A percentile compares a stretch with the other conserved stretches of the same genome.
Evolutionary conservation across 495 filamentous ascomycete species (phyloP).

Genomic region (Penicillium samsonianum): DNA sequence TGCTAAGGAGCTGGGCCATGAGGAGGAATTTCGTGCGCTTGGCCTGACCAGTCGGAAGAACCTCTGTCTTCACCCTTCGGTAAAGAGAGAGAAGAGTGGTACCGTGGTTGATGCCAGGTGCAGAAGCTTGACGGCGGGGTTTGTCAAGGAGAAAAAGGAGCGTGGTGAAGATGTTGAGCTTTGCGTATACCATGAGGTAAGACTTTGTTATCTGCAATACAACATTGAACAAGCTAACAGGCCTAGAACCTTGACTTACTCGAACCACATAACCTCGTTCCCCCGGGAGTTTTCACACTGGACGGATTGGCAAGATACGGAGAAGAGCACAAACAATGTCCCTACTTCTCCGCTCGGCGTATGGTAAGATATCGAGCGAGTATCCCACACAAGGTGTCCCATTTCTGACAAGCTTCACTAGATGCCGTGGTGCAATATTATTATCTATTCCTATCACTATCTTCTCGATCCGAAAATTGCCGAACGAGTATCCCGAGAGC

Average conservation of each 20-base stretch:
- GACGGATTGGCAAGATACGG: conserved; percentile 85
- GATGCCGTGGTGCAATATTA: conserved; percentile 99
- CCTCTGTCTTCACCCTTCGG: conserved; percentile 90
- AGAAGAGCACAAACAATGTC: conserved; percentile 94
- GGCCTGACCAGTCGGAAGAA: conserved; percentile 97
- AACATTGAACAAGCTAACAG: conserved; percentile 19
- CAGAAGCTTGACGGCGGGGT: conserved; percentile 91
- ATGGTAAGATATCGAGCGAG: conserved; percentile 65
- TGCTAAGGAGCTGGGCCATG: conserved; percentile 76
- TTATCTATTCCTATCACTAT: conserved; percentile 99
- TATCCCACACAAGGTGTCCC: not conserved
- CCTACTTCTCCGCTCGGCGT: conserved; percentile 90
- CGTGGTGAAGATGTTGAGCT: conserved; percentile 90
- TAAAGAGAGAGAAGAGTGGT: conserved; percentile 94
- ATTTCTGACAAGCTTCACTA: conserved; percentile 32
- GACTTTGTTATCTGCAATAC: conserved; percentile 16
- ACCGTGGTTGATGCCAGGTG: conserved; percentile 91
- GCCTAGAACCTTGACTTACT: conserved; percentile 84
- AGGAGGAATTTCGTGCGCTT: conserved; percentile 90
- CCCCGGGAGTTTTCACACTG: conserved; percentile 94
- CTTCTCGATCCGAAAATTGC: conserved; percentile 97
- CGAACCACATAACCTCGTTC: conserved; percentile 90
- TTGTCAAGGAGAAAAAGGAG: conserved; percentile 95
- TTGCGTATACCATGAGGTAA: conserved; percentile 91
- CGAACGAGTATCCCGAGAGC: conserved; percentile 91